Percentiles rank a stretch among this genome's conserved stretches.
These are phyloP conservation scores for Pseudopediastrum boryanum DNA, from an alignment of 139 green algal species.

Conservation along the genomic window DNA sequence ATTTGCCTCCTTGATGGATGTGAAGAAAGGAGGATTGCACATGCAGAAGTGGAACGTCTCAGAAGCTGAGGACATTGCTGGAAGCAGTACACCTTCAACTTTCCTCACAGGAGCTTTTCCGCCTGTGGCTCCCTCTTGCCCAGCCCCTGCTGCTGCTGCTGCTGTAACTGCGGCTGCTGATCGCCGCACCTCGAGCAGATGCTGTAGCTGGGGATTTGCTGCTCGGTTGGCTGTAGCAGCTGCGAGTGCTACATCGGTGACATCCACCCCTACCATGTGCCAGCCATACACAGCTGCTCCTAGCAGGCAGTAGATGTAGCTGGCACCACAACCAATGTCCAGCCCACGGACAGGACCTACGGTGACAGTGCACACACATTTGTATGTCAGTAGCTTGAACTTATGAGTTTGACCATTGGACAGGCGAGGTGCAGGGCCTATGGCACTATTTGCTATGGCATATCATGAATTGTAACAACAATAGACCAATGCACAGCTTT, in stretches of 20 bases:
- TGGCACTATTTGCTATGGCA: too few species aligned
- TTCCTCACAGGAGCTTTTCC: background rate
- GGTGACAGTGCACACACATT: too few species aligned
- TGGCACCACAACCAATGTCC: slow-evolving; percentile 94
- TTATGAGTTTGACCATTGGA: too few species aligned
- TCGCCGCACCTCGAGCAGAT: slow-evolving; percentile 68
- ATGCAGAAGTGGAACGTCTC: slow-evolving; percentile 84
- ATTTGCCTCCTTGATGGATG: slow-evolving; percentile 56
- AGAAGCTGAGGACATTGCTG: slow-evolving; percentile 5
- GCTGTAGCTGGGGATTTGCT: slow-evolving; percentile 80
- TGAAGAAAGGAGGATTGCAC: slow-evolving; percentile 99
- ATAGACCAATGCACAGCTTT: too few species aligned
- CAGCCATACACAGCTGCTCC: slow-evolving; percentile 83
- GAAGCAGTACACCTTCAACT: slow-evolving; percentile 20
- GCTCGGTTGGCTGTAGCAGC: slow-evolving; percentile 41
- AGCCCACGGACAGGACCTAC: slow-evolving; percentile 63
- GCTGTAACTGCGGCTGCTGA: slow-evolving; percentile 17
- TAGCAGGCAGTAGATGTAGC: slow-evolving; percentile 94
- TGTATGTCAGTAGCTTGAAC: too few species aligned
- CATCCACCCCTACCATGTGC: slow-evolving; percentile 85
- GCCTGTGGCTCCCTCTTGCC: too few species aligned
- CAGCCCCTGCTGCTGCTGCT: background rate
- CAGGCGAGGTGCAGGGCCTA: too few species aligned
- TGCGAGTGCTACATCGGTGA: slow-evolving; percentile 64
- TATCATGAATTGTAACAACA: too few species aligned